A percentile compares a stretch with the other conserved stretches of the same genome.
Conservation (phyloP, 345 rosid species). For the Pseudoturritis turrita region DNA sequence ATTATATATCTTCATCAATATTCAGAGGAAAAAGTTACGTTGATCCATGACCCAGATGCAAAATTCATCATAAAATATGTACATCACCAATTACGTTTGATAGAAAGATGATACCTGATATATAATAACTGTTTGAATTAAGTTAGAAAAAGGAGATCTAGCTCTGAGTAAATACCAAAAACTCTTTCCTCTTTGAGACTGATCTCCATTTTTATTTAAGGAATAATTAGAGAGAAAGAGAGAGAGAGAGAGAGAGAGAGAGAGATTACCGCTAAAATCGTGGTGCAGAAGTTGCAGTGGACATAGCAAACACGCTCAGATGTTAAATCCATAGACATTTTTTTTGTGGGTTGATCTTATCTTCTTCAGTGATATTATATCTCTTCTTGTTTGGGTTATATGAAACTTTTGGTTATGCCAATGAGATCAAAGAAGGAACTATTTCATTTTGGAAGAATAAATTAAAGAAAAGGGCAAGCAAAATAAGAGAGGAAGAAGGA, state of each 20-base stretch:
- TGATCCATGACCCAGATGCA: constrained; percentile 12
- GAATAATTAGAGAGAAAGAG: too few relatives aligned
- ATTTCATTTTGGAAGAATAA: constrained; percentile 26
- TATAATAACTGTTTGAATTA: background rate
- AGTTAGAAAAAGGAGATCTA: constrained; percentile 27
- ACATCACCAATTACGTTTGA: background rate
- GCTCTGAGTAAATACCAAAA: background rate
- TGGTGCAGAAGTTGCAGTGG: constrained; percentile 99
- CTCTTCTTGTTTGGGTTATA: background rate
- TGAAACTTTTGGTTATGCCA: constrained; percentile 3
- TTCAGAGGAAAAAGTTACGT: background rate
- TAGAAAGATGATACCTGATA: background rate
- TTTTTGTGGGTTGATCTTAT: background rate
- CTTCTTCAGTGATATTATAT: background rate
- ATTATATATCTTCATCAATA: background rate
- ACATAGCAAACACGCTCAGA: constrained; percentile 89
- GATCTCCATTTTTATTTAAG: background rate
- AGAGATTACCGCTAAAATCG: constrained; percentile 79
- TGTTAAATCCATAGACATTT: constrained; percentile 68
- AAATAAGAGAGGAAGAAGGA: constrained; percentile 22
- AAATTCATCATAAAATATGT: constrained; percentile 9
- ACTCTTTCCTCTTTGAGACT: background rate
- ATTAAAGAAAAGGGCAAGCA: constrained; percentile 19
- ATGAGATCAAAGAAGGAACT: constrained; percentile 28
- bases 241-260: too few relatives aligned